These are phyloP conservation scores for Claviceps humidiphila DNA, from an alignment of 2,329 filamentous ascomycete genomes.

Conservation along the genomic window DNA sequence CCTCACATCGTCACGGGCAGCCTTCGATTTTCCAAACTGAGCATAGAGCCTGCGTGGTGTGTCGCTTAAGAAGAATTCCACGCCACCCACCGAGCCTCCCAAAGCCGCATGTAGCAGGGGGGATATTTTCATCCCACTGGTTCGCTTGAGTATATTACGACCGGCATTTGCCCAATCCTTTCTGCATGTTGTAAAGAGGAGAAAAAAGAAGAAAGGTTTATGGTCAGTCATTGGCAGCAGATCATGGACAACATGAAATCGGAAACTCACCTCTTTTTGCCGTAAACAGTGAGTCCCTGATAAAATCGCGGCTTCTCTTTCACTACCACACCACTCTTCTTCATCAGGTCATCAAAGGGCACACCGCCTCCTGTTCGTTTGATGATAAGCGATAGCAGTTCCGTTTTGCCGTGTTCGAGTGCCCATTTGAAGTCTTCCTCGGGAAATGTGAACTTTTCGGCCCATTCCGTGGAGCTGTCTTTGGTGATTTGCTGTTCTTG, in stretches of 20 bases:
- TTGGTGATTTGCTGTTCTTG: slow-evolving; percentile 7
- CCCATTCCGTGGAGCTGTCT: slow-evolving; percentile 19
- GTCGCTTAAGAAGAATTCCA: slow-evolving; percentile 68
- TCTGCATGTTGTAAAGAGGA: slow-evolving; percentile 12
- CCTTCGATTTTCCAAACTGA: slow-evolving; percentile 49
- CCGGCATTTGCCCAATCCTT: slow-evolving; percentile 61
- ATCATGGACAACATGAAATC: background rate
- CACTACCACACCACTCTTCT: slow-evolving; percentile 49
- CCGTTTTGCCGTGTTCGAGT: slow-evolving; percentile 34
- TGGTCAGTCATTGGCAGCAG: background rate
- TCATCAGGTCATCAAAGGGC: slow-evolving; percentile 52
- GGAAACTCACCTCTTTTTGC: slow-evolving; percentile 43
- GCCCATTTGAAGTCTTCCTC: slow-evolving; percentile 28
- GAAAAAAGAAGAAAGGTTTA: background rate
- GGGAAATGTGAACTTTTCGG: slow-evolving; percentile 25
- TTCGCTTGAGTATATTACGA: slow-evolving; percentile 27
- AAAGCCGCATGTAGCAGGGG: slow-evolving; percentile 48
- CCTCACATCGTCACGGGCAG: slow-evolving; percentile 45
- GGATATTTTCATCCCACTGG: slow-evolving; percentile 32
- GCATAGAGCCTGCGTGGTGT: slow-evolving; percentile 53
- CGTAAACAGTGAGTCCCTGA: slow-evolving; percentile 63
- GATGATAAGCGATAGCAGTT: slow-evolving; percentile 52
- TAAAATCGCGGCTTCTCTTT: slow-evolving; percentile 58
- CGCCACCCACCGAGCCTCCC: slow-evolving; percentile 46
- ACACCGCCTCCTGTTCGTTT: slow-evolving; percentile 54